These are phyloP conservation scores for Fulvia fulva DNA, from an alignment of 2,329 filamentous ascomycete genomes.

Conservation along the genomic window DNA sequence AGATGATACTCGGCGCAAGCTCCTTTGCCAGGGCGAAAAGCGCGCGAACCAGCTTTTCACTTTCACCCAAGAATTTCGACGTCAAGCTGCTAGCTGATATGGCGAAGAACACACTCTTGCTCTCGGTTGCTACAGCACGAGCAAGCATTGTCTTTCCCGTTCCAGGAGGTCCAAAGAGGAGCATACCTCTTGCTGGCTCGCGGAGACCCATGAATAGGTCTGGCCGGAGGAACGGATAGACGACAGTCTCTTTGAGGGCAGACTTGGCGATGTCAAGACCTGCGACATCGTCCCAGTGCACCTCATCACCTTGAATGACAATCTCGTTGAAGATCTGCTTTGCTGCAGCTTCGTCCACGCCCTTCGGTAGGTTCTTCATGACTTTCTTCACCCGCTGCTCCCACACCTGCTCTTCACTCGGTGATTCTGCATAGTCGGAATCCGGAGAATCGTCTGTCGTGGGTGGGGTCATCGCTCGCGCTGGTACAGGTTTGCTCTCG, in stretches of 20 bases:
- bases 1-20: constrained; percentile 92
- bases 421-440: constrained; percentile 34
- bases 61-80: constrained; percentile 93
- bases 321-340: constrained; percentile 95
- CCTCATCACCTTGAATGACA: constrained; percentile 87
- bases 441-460: constrained; percentile 43
- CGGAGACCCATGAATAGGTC: constrained; percentile 94
- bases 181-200: constrained; percentile 90
- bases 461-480: constrained; percentile 40
- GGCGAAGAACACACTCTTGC: constrained; percentile 91
- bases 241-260: constrained; percentile 89
- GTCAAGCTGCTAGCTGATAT: constrained; percentile 93
- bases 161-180: constrained; percentile 94
- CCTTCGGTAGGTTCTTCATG: constrained; percentile 73
- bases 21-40: constrained; percentile 85
- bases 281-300: constrained; percentile 91
- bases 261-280: constrained; percentile 87
- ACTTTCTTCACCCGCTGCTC: constrained; percentile 61
- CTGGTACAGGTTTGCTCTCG: constrained; percentile 19
- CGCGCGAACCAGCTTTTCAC: constrained; percentile 90
- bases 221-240: constrained; percentile 92
- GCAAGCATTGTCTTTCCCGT: constrained; percentile 99
- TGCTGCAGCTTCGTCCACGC: constrained; percentile 76
- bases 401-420: constrained; percentile 49
- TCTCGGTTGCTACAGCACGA: constrained; percentile 89